phyloP scores from a whole-genome alignment of 768 basidiomycete species.

The Naematelia aurantialba region DNA sequence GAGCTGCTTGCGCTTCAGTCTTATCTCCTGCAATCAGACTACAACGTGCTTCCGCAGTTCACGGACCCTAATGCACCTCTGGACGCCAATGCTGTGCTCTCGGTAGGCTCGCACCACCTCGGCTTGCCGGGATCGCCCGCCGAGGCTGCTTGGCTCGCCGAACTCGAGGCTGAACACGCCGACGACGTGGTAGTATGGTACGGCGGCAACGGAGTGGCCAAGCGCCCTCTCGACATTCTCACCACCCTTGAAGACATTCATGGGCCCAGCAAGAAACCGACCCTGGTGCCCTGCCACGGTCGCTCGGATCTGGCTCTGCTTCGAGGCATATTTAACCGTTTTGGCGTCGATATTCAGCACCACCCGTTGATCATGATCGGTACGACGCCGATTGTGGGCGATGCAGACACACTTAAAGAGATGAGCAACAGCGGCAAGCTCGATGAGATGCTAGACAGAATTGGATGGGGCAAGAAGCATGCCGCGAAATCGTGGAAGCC shows the following conservation, averaged over 20 bases:
- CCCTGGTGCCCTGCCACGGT: conserved; percentile 22
- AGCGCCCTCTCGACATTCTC: conserved; percentile 17
- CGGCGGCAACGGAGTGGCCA: conserved; percentile 18
- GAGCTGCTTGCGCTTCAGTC: conserved; percentile 50
- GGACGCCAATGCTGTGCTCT: conserved; percentile 38
- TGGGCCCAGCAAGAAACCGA: conserved; percentile 16
- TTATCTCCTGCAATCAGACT: conserved; percentile 37
- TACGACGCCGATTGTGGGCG: conserved; percentile 18
- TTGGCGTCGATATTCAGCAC: conserved; percentile 11
- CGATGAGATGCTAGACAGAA: conserved; percentile 13
- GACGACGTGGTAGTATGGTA: conserved; percentile 46
- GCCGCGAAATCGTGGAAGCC: neutral
- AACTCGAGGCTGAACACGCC: conserved; percentile 38
- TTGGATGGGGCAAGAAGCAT: conserved; percentile 21
- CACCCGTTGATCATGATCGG: conserved; percentile 29
- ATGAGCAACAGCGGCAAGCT: conserved; percentile 18
- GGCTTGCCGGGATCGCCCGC: conserved; percentile 20
- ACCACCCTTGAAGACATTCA: conserved; percentile 20
- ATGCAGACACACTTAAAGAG: conserved; percentile 14
- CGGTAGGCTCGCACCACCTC: conserved; percentile 21
- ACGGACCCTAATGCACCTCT: conserved; percentile 32
- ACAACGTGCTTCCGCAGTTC: conserved; percentile 32
- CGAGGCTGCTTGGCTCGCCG: conserved; percentile 23
- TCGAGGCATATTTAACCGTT: conserved; percentile 16
- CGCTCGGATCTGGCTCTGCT: conserved; percentile 18